These are phyloP conservation scores for Diaporthe aspalathi DNA, from an alignment of 2,329 filamentous ascomycete species.

Conservation along the genomic window DNA sequence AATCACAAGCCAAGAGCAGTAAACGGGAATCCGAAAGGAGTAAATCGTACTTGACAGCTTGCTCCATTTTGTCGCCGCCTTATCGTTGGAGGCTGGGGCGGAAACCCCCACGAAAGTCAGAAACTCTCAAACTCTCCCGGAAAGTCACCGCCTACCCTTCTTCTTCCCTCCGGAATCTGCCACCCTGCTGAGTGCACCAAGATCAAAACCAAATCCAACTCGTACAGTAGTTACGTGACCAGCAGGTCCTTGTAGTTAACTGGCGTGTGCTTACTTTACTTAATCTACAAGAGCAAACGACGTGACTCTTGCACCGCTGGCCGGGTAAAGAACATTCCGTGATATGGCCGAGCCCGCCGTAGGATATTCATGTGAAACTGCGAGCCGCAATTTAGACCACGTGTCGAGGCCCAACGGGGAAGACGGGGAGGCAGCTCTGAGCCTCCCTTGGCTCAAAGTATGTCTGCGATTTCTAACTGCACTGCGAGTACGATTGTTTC, in stretches of 20 bases:
- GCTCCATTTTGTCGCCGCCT: neutral
- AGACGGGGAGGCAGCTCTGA: neutral
- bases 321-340: neutral
- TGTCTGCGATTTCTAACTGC: neutral
- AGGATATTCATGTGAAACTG: neutral
- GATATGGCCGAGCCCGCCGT: neutral
- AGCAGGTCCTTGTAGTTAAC: neutral
- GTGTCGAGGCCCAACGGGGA: neutral
- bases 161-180: too few relatives aligned
- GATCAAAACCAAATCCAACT: neutral
- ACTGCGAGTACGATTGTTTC: neutral
- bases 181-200: neutral
- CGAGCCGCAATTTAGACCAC: neutral
- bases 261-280: neutral
- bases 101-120: neutral
- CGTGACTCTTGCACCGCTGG: neutral
- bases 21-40: neutral
- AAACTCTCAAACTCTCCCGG: too few relatives aligned
- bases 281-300: too few relatives aligned
- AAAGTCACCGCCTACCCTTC: neutral
- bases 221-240: neutral
- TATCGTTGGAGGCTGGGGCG: neutral
- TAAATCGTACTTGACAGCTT: neutral
- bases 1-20: neutral
- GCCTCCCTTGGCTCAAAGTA: neutral